A percentile compares a stretch with the other conserved stretches of the same genome.
Evolutionary conservation across 352 stramenopile species (phyloP).

Genomic region (Phytophthora sp.): DNA sequence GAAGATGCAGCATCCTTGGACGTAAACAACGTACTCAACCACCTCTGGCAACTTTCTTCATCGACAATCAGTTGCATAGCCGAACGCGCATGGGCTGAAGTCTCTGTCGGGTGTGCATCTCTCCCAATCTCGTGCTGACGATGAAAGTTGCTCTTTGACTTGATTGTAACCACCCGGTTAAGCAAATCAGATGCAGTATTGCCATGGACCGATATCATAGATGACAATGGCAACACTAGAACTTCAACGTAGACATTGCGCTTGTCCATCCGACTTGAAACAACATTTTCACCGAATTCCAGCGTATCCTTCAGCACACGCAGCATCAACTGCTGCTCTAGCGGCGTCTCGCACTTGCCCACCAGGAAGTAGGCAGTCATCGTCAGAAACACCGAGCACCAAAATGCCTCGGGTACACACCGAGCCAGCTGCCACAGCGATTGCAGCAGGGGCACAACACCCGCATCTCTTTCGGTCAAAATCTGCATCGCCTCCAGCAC

Average conservation of each 20-base stretch:
- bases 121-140: not conserved
- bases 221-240: constrained; percentile 62
- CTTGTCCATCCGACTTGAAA: not conserved
- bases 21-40: constrained; percentile 51
- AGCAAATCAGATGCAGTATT: constrained; percentile 42
- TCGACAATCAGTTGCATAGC: constrained; percentile 45
- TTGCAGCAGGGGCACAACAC: constrained; percentile 55
- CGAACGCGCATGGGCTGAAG: constrained; percentile 34
- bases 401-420: constrained; percentile 33
- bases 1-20: not conserved
- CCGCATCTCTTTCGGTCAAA: constrained; percentile 37
- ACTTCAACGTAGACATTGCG: constrained; percentile 63
- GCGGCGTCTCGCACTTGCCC: constrained; percentile 23
- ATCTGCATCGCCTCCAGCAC: constrained; percentile 34
- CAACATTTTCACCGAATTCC: constrained; percentile 22
- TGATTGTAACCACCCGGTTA: constrained; percentile 44
- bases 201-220: constrained; percentile 44
- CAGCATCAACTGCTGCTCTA: constrained; percentile 60
- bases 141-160: constrained; percentile 27
- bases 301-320: constrained; percentile 37
- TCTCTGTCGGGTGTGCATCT: constrained; percentile 20
- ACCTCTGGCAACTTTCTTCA: constrained; percentile 26
- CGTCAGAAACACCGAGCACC: constrained; percentile 46
- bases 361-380: constrained; percentile 49
- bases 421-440: constrained; percentile 43